Base-by-base conservation (phyloP, 345 rosid genomes). In the Eucalyptus cloeziana region DNA sequence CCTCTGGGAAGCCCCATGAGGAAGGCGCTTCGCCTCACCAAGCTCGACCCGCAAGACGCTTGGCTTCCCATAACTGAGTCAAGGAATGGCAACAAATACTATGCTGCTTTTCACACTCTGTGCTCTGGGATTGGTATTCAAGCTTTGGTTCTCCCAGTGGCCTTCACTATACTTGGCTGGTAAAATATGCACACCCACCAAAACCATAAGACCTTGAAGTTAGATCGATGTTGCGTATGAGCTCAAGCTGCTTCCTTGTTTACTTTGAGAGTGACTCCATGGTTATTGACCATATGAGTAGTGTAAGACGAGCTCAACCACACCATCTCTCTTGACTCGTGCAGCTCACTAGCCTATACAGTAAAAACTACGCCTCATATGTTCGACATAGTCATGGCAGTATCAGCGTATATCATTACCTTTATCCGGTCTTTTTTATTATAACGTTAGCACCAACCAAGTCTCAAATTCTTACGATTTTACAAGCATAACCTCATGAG, bases 121-220 rank as follows among this genome's bases (percentile, higher is more conserved):
- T 92, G 91, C 67, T 90, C 91, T 16, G 92, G 92, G 24, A 89
- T 92, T 15, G 91, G 92, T n/a, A 40, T 90, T 49, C 90, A 90
- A 64, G 92, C 91, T 24, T 90, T 89, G 86, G 40, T 90, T 5
- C 87, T 90, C 30, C 93, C 91, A 2, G 89, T 86, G 15, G 88
- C 93, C 80, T 92, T 92, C 88, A 51, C 88, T 37, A 47, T 25
- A 44, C 89, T 89, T 43, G 91, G 93, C 52, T 88, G 92, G 92
- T 88, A 87, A 76, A 37, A 10, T 76, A 40, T 22, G 3, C 27
- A 76, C 83, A 3, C 83, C 15, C 83, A 76, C 15, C 83, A 76
- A 76, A 76, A 76, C 47, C 33, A n/a, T n/a, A 16, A 14, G 76
- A 64, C 33, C 37, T 40, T 76, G 83, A 40, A 40, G 83, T 40